phyloP scores from a whole-genome alignment of 371 early-diverging fungal genomes.

The Entomophthora muscae region DNA sequence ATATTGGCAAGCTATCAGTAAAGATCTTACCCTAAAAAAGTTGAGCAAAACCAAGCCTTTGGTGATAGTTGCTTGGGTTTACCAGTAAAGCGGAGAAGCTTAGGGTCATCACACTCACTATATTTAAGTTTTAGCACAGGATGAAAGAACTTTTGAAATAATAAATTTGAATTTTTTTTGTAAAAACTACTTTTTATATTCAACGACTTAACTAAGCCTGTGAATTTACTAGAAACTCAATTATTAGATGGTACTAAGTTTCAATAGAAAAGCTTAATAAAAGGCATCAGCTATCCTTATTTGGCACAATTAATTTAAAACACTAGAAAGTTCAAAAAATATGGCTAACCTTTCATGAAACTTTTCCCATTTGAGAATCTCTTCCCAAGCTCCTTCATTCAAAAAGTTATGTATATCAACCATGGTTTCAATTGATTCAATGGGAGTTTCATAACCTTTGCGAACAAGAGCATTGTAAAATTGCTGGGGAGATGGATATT shows the following conservation, averaged over 20 bases:
- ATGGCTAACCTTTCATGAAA: slow-evolving; percentile 36
- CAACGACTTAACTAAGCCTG: too few species aligned
- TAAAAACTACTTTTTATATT: too few species aligned
- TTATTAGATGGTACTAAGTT: too few species aligned
- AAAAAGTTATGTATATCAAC: slow-evolving; percentile 78
- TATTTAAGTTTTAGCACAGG: too few species aligned
- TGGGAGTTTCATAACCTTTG: slow-evolving; percentile 66
- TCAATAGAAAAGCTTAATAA: too few species aligned
- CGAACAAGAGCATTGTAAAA: slow-evolving; percentile 85
- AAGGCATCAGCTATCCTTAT: too few species aligned
- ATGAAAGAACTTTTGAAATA: neutral
- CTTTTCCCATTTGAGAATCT: slow-evolving; percentile 81
- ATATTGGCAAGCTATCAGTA: neutral
- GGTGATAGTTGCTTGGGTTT: slow-evolving; percentile 66
- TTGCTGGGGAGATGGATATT: slow-evolving; percentile 92
- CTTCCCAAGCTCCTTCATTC: slow-evolving; percentile 82
- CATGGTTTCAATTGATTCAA: slow-evolving; percentile 49
- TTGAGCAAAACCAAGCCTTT: slow-evolving; percentile 46
- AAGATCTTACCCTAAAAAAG: slow-evolving; percentile 41
- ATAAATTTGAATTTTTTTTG: neutral
- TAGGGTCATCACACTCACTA: slow-evolving; percentile 44
- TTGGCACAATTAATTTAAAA: too few species aligned
- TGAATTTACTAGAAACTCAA: too few species aligned
- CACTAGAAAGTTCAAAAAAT: too few species aligned
- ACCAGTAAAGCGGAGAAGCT: slow-evolving; percentile 71